A percentile compares a stretch with the other conserved stretches of the same genome.
Evolutionary conservation across 2,329 filamentous ascomycete species (phyloP).

Genomic region (Cladorrhinum sp.): DNA sequence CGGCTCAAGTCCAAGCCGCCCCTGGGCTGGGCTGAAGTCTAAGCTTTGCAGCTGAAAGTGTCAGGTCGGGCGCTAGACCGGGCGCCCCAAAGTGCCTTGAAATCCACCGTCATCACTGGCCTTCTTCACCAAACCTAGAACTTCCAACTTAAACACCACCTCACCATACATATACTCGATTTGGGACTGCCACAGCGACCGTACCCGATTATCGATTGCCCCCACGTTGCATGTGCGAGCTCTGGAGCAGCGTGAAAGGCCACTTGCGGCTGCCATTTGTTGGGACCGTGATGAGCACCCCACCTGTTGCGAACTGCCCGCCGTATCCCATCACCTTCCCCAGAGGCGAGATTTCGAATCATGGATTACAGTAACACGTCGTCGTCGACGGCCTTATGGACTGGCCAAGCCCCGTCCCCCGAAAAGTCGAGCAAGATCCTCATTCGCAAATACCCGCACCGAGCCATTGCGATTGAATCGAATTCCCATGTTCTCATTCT

Average conservation of each 20-base stretch:
- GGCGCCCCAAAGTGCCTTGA: not conserved
- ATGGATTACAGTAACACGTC: constrained; percentile 48
- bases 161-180: not conserved
- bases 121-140: not conserved
- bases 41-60: not conserved
- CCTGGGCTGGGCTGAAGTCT: not conserved
- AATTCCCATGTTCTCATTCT: constrained; percentile 79
- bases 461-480: constrained; percentile 83
- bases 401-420: constrained; percentile 45
- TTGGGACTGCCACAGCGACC: too few relatives aligned
- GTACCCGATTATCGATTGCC: not conserved
- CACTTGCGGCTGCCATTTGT: not conserved
- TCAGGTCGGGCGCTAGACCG: not conserved
- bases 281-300: constrained; percentile 20
- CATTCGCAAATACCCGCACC: constrained; percentile 80
- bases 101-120: not conserved
- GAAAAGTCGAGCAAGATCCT: constrained; percentile 72
- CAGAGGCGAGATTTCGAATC: constrained; percentile 12
- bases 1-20: not conserved
- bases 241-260: not conserved
- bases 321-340: constrained; percentile 7
- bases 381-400: constrained; percentile 41
- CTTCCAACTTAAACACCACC: not conserved
- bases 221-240: not conserved
- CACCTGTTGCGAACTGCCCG: constrained; percentile 2